Evolutionary conservation across 106 monocot species (phyloP).

Genomic region (Phalaenopsis aphrodite): DNA sequence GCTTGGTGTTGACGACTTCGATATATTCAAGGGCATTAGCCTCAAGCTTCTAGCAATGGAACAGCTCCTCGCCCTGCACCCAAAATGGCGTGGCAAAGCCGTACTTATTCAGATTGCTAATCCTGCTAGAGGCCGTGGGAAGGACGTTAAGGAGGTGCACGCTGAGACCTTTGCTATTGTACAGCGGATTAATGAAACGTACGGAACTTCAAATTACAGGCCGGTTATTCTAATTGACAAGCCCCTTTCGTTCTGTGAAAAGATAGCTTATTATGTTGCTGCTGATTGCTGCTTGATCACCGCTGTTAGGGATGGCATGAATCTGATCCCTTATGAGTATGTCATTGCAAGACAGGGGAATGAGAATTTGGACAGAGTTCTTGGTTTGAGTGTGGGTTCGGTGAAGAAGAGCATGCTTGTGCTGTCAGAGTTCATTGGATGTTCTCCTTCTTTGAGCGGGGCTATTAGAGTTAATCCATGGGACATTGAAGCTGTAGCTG

Average conservation of each 20-base stretch:
- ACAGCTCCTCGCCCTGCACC: conserved; percentile 26
- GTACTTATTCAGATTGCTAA: conserved; percentile 43
- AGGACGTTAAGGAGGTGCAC: conserved; percentile 43
- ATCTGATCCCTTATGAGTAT: conserved; percentile 53
- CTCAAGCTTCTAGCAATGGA: conserved; percentile 52
- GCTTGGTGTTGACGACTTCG: conserved; percentile 49
- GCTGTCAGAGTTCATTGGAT: conserved; percentile 43
- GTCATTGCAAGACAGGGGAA: conserved; percentile 44
- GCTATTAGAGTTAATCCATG: conserved; percentile 50
- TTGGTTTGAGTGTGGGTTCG: not conserved
- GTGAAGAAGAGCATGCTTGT: conserved; percentile 49
- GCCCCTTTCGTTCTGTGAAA: conserved; percentile 39
- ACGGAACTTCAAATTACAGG: conserved; percentile 25
- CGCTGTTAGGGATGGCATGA: conserved; percentile 48
- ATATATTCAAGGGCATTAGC: conserved; percentile 53
- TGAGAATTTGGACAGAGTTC: conserved; percentile 21
- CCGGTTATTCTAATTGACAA: conserved; percentile 37
- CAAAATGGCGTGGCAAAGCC: conserved; percentile 43
- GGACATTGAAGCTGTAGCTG: conserved; percentile 47
- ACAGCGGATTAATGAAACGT: conserved; percentile 33
- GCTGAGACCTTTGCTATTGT: conserved; percentile 27
- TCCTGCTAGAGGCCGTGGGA: conserved; percentile 37
- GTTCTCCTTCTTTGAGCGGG: conserved; percentile 42
- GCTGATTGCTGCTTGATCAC: conserved; percentile 48
- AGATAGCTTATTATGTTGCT: conserved; percentile 41